These are phyloP conservation scores for Jimgerdemannia lactiflua DNA, from an alignment of 192 early-diverging fungal genomes.

Conservation along the genomic window DNA sequence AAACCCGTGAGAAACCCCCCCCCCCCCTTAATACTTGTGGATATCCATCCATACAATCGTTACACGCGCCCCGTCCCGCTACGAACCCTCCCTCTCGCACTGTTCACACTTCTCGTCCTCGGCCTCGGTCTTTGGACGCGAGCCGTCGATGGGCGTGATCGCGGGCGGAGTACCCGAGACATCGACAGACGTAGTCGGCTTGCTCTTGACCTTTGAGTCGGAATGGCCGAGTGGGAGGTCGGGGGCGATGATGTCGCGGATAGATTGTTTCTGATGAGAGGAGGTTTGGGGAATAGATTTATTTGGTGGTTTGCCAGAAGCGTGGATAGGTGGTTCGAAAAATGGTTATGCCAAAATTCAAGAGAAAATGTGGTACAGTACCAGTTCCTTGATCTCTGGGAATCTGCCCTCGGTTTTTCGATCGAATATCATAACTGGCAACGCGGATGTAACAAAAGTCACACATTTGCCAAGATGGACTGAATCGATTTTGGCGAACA, in stretches of 20 bases:
- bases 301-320: background rate
- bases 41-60: too few species aligned
- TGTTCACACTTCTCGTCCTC: too few species aligned
- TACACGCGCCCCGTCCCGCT: too few species aligned
- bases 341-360: background rate
- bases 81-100: too few species aligned
- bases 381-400: conserved; percentile 73
- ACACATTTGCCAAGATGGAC: background rate
- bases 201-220: conserved; percentile 54
- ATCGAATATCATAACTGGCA: conserved; percentile 55
- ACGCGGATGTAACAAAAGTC: background rate
- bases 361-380: conserved; percentile 10
- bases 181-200: too few species aligned
- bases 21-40: too few species aligned
- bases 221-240: conserved; percentile 67
- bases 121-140: too few species aligned
- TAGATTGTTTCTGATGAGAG: conserved; percentile 52
- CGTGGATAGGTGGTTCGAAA: background rate
- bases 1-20: too few species aligned
- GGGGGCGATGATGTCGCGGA: conserved; percentile 61
- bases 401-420: conserved; percentile 62
- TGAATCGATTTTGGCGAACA: background rate
- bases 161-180: too few species aligned
- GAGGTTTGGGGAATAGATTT: background rate
- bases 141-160: too few species aligned